Percentiles rank a stretch among this genome's conserved stretches.
Conservation (phyloP, 257 asterid genomes). For the Fraxinus anomala region DNA sequence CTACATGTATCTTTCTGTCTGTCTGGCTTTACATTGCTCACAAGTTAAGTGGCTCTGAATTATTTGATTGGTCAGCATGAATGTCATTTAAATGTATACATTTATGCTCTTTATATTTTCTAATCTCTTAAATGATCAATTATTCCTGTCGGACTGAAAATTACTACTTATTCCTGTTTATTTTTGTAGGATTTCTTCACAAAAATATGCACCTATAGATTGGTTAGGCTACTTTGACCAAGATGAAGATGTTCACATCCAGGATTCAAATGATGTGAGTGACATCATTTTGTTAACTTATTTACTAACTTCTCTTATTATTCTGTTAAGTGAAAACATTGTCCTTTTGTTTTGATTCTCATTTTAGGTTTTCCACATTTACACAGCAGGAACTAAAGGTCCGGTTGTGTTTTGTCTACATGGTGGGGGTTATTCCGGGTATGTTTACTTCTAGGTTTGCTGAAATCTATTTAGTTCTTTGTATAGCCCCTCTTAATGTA, state of each 20-base stretch:
- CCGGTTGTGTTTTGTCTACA: slow-evolving; percentile 92
- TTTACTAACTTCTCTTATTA: slow-evolving; percentile 15
- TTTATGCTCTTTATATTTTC: not conserved
- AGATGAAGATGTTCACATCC: slow-evolving; percentile 78
- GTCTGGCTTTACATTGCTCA: not conserved
- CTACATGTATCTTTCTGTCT: not conserved
- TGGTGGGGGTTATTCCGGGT: slow-evolving; percentile 99
- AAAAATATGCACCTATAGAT: slow-evolving; percentile 76
- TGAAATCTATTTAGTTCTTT: not conserved
- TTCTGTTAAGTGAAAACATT: slow-evolving; percentile 23
- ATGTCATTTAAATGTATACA: not conserved
- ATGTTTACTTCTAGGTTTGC: slow-evolving; percentile 28
- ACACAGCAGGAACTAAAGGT: slow-evolving; percentile 83
- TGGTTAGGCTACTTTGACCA: slow-evolving; percentile 76
- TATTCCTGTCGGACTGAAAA: slow-evolving; percentile 8
- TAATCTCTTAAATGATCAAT: slow-evolving; percentile 10
- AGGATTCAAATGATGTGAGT: slow-evolving; percentile 76
- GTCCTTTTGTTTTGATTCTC: slow-evolving; percentile 25
- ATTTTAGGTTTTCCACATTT: slow-evolving; percentile 85
- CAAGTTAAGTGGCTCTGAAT: not conserved
- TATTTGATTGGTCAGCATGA: not conserved
- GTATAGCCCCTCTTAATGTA: not conserved
- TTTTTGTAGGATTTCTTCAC: slow-evolving; percentile 60
- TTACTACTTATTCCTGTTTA: slow-evolving; percentile 13
- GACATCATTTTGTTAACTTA: slow-evolving; percentile 23